These are phyloP conservation scores for Capniomyces stellatus DNA, from an alignment of 371 early-diverging fungal species.

Conservation along the genomic window DNA sequence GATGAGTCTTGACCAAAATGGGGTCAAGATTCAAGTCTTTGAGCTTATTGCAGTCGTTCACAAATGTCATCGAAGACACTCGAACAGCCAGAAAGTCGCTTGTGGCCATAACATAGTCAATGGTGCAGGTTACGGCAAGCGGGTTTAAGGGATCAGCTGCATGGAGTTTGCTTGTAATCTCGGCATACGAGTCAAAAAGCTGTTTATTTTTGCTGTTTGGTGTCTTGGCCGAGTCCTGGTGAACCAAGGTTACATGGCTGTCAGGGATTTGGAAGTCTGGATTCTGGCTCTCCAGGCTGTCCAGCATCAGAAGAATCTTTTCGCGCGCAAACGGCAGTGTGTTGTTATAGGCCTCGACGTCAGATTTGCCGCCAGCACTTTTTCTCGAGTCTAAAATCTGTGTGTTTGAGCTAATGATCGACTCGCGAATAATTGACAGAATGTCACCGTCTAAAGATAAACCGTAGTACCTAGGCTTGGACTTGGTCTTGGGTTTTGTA, in stretches of 20 bases:
- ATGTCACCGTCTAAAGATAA: slow-evolving; percentile 13
- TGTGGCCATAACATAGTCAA: slow-evolving; percentile 18
- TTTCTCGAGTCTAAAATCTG: too few relatives aligned
- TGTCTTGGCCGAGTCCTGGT: background rate
- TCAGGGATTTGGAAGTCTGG: too few relatives aligned
- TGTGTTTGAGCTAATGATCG: slow-evolving; percentile 2
- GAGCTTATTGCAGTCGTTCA: background rate
- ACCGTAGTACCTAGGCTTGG: slow-evolving; percentile 23
- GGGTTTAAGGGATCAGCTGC: background rate
- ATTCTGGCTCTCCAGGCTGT: background rate
- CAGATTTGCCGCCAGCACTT: too few relatives aligned
- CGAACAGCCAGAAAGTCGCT: slow-evolving; percentile 11
- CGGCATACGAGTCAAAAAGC: background rate
- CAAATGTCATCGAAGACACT: slow-evolving; percentile 6
- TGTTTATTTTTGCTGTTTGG: background rate
- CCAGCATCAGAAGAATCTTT: background rate
- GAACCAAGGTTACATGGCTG: too few relatives aligned
- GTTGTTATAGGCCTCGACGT: slow-evolving; percentile 11
- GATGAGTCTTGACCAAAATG: background rate
- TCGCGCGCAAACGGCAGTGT: slow-evolving; percentile 1
- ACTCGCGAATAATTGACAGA: background rate
- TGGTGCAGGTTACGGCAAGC: slow-evolving; percentile 2
- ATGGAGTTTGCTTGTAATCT: background rate
- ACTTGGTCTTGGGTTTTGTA: slow-evolving; percentile 3
- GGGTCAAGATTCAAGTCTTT: background rate